Evolutionary conservation across 805 yeast genomes (phyloP), one percentile per base, ranked within the genome.

Genomic region (Kluyveromyces starmeri): DNA sequence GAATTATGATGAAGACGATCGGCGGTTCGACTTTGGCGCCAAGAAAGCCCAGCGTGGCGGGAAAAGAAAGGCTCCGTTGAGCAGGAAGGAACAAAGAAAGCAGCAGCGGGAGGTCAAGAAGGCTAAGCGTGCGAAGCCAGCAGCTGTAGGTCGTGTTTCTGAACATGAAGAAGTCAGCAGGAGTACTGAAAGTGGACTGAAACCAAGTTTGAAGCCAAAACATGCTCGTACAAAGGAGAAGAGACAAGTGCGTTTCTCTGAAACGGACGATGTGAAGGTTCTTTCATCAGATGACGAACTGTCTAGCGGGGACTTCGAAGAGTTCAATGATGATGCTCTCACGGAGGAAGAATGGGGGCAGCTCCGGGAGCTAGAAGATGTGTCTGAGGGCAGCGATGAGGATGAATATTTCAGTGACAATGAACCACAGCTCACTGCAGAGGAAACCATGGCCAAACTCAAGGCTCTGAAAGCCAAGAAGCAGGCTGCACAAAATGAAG

Each of bases 371-470:
- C 43, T 44, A n/a, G 50, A 46, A 20, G 15, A 48, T 16, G 48
- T 44, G 21, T 51, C 38, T 1, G 46, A 43, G 26, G 61, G 45
- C 16, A 41, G 39, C 1, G 39, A 30, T 14, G 27, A 26, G 4
- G 26, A 28, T 5, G 20, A 21, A 12, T 29, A 25, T 17, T 56
- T 53, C 27, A 36, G 39, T 16, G 47, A 47, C 6, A 61, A 52
- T 4, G 46, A 50, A 18, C 55, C 48, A 28, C 57, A 56, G 5
- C 58, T 58, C 44, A 56, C 61, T 9, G 65, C 55, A 1, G 68
- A 58, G 31, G 70, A 65, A 28, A 70, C 70, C 2, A 62, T 64
- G 64, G 66, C 59, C 2, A 62, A 67, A 4, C 47, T 69, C 36
- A 65, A 56, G 50, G 64, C 63, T 21, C 41, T 61, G 35, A 70